Evolutionary conservation across 768 basidiomycete genomes (phyloP).

Genomic region (Piloderma croceum): DNA sequence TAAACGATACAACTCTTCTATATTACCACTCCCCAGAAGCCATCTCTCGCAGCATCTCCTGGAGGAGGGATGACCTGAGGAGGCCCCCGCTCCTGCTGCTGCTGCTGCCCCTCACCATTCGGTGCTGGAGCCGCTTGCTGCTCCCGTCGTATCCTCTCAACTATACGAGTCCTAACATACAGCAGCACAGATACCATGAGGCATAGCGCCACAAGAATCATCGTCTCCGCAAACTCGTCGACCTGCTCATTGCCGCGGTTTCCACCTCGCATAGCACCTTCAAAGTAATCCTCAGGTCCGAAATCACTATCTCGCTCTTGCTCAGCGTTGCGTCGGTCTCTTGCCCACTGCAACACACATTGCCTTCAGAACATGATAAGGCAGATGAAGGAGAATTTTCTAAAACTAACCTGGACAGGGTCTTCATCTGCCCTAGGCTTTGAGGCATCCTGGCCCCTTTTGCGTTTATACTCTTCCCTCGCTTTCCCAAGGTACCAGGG

Average conservation of each 20-base stretch:
- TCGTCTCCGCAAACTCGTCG: conserved; percentile 76
- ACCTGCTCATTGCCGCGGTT: conserved; percentile 56
- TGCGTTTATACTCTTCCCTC: conserved; percentile 63
- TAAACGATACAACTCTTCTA: conserved; percentile 25
- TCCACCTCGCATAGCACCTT: conserved; percentile 55
- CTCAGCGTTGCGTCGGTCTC: conserved; percentile 66
- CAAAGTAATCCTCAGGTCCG: conserved; percentile 80
- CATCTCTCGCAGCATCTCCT: conserved; percentile 58
- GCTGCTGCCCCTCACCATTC: conserved; percentile 31
- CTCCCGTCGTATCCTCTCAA: conserved; percentile 65
- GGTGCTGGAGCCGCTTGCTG: conserved; percentile 28
- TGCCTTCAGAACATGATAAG: not conserved
- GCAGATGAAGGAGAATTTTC: not conserved
- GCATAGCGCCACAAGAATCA: conserved; percentile 70
- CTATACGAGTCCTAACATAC: conserved; percentile 74
- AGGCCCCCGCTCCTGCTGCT: conserved; percentile 28
- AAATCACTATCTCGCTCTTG: conserved; percentile 69
- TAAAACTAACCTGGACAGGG: conserved; percentile 61
- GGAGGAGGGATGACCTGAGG: conserved; percentile 51
- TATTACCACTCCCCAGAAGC: conserved; percentile 61
- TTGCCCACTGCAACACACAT: conserved; percentile 56
- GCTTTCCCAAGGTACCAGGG: conserved; percentile 84
- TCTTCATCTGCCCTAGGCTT: conserved; percentile 71
- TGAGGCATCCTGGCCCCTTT: conserved; percentile 41
- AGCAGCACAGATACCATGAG: conserved; percentile 67